Conservation (phyloP, 768 basidiomycete species). For the Agrocybe chaxingu region DNA sequence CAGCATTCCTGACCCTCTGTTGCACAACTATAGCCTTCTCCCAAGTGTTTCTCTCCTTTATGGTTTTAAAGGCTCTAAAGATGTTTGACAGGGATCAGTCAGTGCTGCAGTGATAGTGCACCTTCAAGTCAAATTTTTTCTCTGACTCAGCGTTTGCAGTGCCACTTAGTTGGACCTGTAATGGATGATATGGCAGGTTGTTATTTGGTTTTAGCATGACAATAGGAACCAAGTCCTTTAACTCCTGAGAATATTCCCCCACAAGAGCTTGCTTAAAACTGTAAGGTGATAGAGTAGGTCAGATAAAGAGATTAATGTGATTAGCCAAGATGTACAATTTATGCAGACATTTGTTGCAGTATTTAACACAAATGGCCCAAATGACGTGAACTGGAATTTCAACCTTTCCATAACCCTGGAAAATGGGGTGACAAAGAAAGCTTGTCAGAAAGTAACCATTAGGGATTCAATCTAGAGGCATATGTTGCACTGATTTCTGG, state of each 20-base stretch:
- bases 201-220: too few relatives aligned
- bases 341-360: not conserved
- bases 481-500: conserved; percentile 17
- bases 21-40: not conserved
- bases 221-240: too few relatives aligned
- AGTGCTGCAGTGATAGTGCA: too few relatives aligned
- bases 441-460: not conserved
- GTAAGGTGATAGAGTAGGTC: too few relatives aligned
- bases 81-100: too few relatives aligned
- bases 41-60: not conserved
- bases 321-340: not conserved
- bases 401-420: not conserved
- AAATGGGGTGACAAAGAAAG: not conserved
- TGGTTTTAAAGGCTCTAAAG: too few relatives aligned
- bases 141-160: too few relatives aligned
- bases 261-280: too few relatives aligned
- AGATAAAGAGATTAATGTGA: not conserved
- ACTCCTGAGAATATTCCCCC: too few relatives aligned
- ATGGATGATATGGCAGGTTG: too few relatives aligned
- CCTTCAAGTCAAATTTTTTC: too few relatives aligned
- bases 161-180: too few relatives aligned
- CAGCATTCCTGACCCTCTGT: not conserved
- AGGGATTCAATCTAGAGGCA: not conserved
- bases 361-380: conserved; percentile 1
- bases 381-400: not conserved